phyloP scores from a whole-genome alignment of 2,329 filamentous ascomycete species.

The Penicillium olsonii region DNA sequence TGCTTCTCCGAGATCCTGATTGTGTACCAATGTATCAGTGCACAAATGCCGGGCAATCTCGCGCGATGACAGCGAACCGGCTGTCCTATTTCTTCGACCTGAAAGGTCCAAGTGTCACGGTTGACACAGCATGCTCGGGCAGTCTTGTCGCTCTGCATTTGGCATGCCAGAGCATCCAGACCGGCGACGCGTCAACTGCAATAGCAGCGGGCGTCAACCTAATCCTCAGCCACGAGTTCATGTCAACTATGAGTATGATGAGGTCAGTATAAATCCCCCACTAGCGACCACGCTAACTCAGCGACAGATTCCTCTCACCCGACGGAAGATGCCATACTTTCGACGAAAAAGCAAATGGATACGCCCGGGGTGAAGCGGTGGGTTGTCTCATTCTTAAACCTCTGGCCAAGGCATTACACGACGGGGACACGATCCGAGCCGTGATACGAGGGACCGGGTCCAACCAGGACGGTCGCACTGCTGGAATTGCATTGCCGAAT shows the following conservation, averaged over 20 bases:
- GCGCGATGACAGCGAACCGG: constrained; percentile 31
- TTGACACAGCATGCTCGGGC: constrained; percentile 39
- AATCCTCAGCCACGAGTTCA: constrained; percentile 30
- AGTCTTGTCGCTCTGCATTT: constrained; percentile 36
- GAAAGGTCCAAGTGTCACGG: constrained; percentile 33
- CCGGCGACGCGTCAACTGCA: constrained; percentile 24
- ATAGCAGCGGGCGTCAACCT: constrained; percentile 29
- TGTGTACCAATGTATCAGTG: constrained; percentile 28
- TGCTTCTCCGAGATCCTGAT: constrained; percentile 32
- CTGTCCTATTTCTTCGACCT: constrained; percentile 38
- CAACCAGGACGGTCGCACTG: constrained; percentile 50
- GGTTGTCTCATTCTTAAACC: constrained; percentile 46
- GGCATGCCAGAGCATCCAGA: constrained; percentile 31
- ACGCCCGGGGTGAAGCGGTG: constrained; percentile 50
- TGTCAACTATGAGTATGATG: constrained; percentile 27
- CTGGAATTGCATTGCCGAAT: constrained; percentile 48
- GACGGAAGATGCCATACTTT: constrained; percentile 35
- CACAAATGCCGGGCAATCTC: constrained; percentile 29
- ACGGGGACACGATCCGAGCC: constrained; percentile 46
- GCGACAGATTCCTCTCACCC: constrained; percentile 26
- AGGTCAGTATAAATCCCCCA: constrained; percentile 2
- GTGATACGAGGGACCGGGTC: constrained; percentile 45
- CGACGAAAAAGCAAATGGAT: constrained; percentile 47
- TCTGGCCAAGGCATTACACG: constrained; percentile 42
- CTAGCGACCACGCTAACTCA: background rate